Evolutionary conservation across 2,329 filamentous ascomycete genomes (phyloP).

Genomic region (Thelonectria blattea): DNA sequence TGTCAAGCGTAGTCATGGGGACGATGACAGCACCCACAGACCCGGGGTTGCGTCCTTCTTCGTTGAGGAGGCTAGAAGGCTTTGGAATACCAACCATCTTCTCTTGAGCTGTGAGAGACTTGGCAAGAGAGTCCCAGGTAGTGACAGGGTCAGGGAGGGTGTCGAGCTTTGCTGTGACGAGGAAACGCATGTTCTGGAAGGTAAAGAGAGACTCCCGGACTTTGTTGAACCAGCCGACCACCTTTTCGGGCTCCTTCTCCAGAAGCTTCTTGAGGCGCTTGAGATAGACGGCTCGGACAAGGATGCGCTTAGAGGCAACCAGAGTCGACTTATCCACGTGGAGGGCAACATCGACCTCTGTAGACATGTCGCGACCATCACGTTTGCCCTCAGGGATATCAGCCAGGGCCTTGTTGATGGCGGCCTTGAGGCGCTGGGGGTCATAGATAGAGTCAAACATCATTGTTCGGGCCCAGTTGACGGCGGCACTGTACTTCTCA

Average conservation of each 20-base stretch:
- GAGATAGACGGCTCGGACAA: conserved; percentile 87
- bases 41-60: conserved; percentile 77
- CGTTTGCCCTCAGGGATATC: conserved; percentile 94
- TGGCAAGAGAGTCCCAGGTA: conserved; percentile 70
- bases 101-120: conserved; percentile 45
- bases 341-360: conserved; percentile 74
- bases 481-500: conserved; percentile 82
- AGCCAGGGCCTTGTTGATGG: conserved; percentile 80
- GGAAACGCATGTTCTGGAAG: conserved; percentile 82
- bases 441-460: conserved; percentile 93
- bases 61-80: conserved; percentile 73
- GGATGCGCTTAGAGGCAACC: conserved; percentile 76
- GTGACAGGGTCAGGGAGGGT: conserved; percentile 78
- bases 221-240: conserved; percentile 78
- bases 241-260: conserved; percentile 73
- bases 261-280: conserved; percentile 84
- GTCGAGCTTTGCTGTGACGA: conserved; percentile 81
- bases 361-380: conserved; percentile 73
- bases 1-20: conserved; percentile 91
- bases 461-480: conserved; percentile 84
- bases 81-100: conserved; percentile 74
- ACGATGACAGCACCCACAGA: conserved; percentile 77
- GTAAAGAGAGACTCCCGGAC: conserved; percentile 79
- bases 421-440: conserved; percentile 65
- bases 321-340: conserved; percentile 81